These are phyloP conservation scores for Antitrichia curtipendula DNA, from an alignment of 225 moss, liverwort and hornwort genomes.

Conservation along the genomic window DNA sequence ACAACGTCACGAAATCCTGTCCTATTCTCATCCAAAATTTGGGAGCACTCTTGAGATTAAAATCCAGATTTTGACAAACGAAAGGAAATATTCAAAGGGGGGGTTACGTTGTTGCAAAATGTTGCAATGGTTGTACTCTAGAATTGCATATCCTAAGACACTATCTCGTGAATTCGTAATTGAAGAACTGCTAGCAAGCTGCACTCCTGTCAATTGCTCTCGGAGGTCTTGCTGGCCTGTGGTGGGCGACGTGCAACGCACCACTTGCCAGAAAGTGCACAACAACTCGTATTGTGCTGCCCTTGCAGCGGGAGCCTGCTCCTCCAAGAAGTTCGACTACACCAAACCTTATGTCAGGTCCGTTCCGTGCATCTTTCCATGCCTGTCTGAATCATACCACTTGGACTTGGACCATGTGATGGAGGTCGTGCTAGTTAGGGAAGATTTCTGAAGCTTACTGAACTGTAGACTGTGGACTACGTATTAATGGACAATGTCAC, in stretches of 20 bases:
- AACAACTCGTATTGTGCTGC: not conserved
- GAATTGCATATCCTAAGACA: not conserved
- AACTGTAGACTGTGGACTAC: not conserved
- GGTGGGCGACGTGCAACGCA: not conserved
- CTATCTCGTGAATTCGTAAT: not conserved
- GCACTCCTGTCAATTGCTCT: not conserved
- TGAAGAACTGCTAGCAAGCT: not conserved
- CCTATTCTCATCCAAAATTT: not conserved
- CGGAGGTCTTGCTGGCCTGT: not conserved
- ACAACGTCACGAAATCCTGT: not conserved
- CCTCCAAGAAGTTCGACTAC: not conserved
- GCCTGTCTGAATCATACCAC: not conserved
- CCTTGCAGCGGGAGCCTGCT: not conserved
- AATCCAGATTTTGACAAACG: not conserved
- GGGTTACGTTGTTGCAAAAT: too few species aligned
- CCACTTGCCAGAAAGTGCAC: not conserved
- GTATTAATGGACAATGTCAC: not conserved
- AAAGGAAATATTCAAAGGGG: not conserved
- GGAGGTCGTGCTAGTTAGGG: not conserved
- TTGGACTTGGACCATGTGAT: not conserved
- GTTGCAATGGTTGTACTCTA: not conserved
- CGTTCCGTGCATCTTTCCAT: not conserved
- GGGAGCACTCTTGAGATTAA: not conserved
- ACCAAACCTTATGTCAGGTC: not conserved
- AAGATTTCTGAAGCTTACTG: not conserved